Conservation (phyloP, 192 early-diverging fungal species). For the Umbelopsis vinacea region DNA sequence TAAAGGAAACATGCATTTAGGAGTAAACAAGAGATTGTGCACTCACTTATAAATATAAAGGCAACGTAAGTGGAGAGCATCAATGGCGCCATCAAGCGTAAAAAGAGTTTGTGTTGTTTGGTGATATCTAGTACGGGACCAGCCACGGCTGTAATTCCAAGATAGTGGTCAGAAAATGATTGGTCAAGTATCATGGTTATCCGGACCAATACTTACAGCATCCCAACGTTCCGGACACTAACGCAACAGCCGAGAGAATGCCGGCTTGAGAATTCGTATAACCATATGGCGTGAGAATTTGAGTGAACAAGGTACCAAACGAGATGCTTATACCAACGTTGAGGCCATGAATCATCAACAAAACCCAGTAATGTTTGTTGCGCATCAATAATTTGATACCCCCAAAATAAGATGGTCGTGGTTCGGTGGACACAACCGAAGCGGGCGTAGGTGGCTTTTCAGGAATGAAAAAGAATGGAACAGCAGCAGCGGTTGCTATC, state of each 20-base stretch:
- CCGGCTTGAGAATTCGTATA: slow-evolving; percentile 45
- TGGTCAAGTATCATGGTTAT: background rate
- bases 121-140: slow-evolving; percentile 41
- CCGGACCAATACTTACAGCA: slow-evolving; percentile 31
- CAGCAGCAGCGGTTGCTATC: slow-evolving; percentile 22
- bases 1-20: background rate
- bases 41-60: slow-evolving; percentile 37
- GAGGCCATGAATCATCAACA: slow-evolving; percentile 38
- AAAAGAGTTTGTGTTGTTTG: slow-evolving; percentile 39
- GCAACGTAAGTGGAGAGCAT: slow-evolving; percentile 37
- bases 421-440: slow-evolving; percentile 17
- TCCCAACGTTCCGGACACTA: slow-evolving; percentile 39
- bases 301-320: slow-evolving; percentile 41
- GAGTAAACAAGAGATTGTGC: background rate
- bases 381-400: slow-evolving; percentile 29
- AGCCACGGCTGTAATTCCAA: slow-evolving; percentile 32
- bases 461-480: slow-evolving; percentile 42
- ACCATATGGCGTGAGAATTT: slow-evolving; percentile 40
- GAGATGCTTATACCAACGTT: slow-evolving; percentile 43
- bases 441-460: slow-evolving; percentile 38
- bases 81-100: slow-evolving; percentile 34
- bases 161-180: slow-evolving; percentile 20
- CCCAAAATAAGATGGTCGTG: slow-evolving; percentile 30
- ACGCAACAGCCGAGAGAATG: slow-evolving; percentile 37
- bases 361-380: slow-evolving; percentile 42